phyloP scores from a whole-genome alignment of 331 rosid genomes.

The Quercus phellos region DNA sequence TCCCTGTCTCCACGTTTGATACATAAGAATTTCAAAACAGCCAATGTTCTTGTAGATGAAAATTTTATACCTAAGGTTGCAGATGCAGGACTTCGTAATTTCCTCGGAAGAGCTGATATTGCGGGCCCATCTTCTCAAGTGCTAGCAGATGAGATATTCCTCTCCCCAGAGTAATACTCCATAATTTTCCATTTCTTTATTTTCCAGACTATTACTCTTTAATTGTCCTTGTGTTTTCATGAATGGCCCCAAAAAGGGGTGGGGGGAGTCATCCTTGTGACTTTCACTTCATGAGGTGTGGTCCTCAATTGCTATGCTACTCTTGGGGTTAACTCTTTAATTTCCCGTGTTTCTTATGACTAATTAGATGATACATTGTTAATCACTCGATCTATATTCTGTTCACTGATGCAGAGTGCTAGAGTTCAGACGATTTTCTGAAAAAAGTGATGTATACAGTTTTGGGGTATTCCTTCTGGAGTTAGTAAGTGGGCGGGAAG shows the following conservation, averaged over 20 bases:
- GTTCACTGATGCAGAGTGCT: slow-evolving; percentile 59
- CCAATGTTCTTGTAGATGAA: slow-evolving; percentile 90
- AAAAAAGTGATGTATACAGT: slow-evolving; percentile 84
- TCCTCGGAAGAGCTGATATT: slow-evolving; percentile 57
- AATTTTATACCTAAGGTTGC: slow-evolving; percentile 79
- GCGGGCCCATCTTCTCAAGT: slow-evolving; percentile 78
- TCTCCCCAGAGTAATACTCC: slow-evolving; percentile 68
- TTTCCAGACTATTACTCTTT: background rate
- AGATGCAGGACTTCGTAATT: slow-evolving; percentile 80
- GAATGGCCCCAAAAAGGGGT: background rate
- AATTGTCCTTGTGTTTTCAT: background rate
- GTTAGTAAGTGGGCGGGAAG: slow-evolving; percentile 71
- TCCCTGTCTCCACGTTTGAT: slow-evolving; percentile 78
- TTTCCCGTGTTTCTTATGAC: background rate
- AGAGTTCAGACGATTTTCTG: slow-evolving; percentile 83
- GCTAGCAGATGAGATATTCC: slow-evolving; percentile 69
- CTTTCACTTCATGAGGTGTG: background rate
- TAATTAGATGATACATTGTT: slow-evolving; percentile 7
- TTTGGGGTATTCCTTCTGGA: slow-evolving; percentile 82
- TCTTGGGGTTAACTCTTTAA: background rate
- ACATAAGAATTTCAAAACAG: slow-evolving; percentile 84
- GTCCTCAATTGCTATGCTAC: background rate
- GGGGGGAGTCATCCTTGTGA: background rate
- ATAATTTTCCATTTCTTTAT: background rate
- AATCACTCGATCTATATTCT: slow-evolving; percentile 12